These are phyloP conservation scores for Colletotrichum tabaci DNA, from an alignment of 2,329 filamentous ascomycete species.

Conservation along the genomic window DNA sequence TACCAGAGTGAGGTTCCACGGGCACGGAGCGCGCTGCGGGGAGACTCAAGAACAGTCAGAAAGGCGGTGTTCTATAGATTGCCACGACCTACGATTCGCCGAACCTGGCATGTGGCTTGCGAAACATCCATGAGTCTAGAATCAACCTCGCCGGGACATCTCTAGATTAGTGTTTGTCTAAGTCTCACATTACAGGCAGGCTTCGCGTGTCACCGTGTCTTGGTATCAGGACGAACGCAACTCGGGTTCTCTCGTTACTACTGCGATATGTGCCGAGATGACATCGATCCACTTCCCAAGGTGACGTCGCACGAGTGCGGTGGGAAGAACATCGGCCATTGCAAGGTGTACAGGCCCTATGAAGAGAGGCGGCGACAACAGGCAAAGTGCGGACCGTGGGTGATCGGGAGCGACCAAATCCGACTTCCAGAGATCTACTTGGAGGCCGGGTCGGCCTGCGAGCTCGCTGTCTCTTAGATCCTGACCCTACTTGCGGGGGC, in stretches of 20 bases:
- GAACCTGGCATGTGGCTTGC: not conserved
- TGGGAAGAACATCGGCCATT: not conserved
- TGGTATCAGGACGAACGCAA: not conserved
- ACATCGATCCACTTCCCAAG: not conserved
- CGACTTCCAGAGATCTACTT: constrained; percentile 19
- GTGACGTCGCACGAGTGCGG: constrained; percentile 17
- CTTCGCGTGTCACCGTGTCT: not conserved
- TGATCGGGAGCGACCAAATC: constrained; percentile 10
- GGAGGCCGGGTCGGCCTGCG: constrained; percentile 3
- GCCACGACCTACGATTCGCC: not conserved
- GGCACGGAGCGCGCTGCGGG: not conserved
- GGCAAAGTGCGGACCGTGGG: not conserved
- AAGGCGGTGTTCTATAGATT: constrained; percentile 2
- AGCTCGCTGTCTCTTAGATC: constrained; percentile 1
- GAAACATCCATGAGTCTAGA: not conserved
- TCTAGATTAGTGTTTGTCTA: not conserved
- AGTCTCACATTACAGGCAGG: not conserved
- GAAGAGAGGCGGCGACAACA: not conserved
- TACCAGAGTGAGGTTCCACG: not conserved
- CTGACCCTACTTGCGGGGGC: not conserved
- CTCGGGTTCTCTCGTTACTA: not conserved
- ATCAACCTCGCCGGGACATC: not conserved
- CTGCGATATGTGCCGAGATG: not conserved
- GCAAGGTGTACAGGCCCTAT: not conserved
- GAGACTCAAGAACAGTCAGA: constrained; percentile 3